Base-by-base conservation (phyloP, 495 filamentous ascomycete genomes). In the Pseudoneurospora amorphoporcata region DNA sequence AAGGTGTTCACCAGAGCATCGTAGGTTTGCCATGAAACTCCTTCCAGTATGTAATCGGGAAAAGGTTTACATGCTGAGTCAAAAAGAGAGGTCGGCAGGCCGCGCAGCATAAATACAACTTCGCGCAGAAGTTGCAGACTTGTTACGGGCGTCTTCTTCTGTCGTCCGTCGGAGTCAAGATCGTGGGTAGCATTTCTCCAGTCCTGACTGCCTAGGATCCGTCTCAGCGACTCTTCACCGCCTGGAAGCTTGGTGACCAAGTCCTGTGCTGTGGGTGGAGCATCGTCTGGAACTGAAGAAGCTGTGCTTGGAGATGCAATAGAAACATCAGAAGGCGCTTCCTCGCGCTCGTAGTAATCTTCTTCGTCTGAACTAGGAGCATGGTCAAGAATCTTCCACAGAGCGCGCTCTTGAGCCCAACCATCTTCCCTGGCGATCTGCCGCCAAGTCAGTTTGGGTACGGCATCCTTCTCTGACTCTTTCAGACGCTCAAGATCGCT, bases 381-480 rank as follows among this genome's bases (percentile, higher is more conserved):
- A 77, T 91, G 96, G 75, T 95, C 89, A 73, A 94, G 87, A 74
- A 89, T 86, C 68, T 87, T 86, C 95, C 95, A 99, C 9, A 97
- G 83, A 19, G 87, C 88, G 69, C 91, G 87, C 7, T 92, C 88
- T 41, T 88, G 81, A 72, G 88, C 87, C 73, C 91, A 88, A 3
- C 91, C 87, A 70, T 94, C 94, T 53, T 93, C 88, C 38, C 83
- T 86, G 71, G 92, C 85, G 42, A 97, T 88, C 39, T 95, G 89
- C 39, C 86, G 84, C 94, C 93, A 97, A 19, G 86, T 91, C 39
- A 95, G 77, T 3, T 84, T 72, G 14, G 84, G 83, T 7, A 79
- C 81, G 23, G 75, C 61, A 38, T 81, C 76, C 17, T 82, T 75
- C 19, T 84, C 79, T 17, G 84, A 77, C 23, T 83, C 77, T 61